phyloP scores from a whole-genome alignment of 495 filamentous ascomycete genomes.

The Coniosporium apollinis region DNA sequence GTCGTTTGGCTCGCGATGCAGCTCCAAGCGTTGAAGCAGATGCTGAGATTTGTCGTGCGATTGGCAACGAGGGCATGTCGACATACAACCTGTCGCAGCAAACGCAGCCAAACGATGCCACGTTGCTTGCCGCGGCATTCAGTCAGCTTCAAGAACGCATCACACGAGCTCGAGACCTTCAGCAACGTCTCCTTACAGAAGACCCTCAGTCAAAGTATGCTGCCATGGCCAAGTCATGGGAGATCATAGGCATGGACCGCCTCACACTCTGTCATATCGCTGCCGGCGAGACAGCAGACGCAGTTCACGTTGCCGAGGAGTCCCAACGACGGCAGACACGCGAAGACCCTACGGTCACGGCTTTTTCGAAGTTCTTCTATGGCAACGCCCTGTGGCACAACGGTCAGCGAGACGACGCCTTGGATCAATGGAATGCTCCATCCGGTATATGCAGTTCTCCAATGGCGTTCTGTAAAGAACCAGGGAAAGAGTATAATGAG shows the following conservation, averaged over 20 bases:
- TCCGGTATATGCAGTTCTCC: slow-evolving; percentile 13
- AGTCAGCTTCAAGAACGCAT: slow-evolving; percentile 9
- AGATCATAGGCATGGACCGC: slow-evolving; percentile 3
- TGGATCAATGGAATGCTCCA: slow-evolving; percentile 9
- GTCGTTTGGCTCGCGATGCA: too few species aligned
- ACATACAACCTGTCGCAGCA: slow-evolving; percentile 19
- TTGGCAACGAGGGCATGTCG: slow-evolving; percentile 21
- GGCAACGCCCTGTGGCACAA: slow-evolving; percentile 4
- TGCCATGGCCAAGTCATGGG: slow-evolving; percentile 3
- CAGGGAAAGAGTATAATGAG: slow-evolving; percentile 15
- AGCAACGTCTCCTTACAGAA: slow-evolving; percentile 9
- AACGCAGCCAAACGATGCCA: slow-evolving; percentile 1
- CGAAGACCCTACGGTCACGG: slow-evolving; percentile 7
- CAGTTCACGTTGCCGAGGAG: slow-evolving; percentile 10
- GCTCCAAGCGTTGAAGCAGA: slow-evolving; percentile 4
- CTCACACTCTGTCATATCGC: slow-evolving; percentile 3
- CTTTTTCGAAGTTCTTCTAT: slow-evolving; percentile 20
- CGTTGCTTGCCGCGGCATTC: slow-evolving; percentile 4
- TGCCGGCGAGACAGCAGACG: slow-evolving; percentile 1
- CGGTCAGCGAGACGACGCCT: slow-evolving; percentile 8
- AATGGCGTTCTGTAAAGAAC: slow-evolving; percentile 22
- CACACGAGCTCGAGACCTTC: slow-evolving; percentile 9
- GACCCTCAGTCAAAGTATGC: background rate
- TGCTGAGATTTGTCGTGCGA: slow-evolving; percentile 15
- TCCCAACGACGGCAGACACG: background rate